Evolutionary conservation across 306 rosid genomes (phyloP).

Genomic region (Cucurbita ficifolia): DNA sequence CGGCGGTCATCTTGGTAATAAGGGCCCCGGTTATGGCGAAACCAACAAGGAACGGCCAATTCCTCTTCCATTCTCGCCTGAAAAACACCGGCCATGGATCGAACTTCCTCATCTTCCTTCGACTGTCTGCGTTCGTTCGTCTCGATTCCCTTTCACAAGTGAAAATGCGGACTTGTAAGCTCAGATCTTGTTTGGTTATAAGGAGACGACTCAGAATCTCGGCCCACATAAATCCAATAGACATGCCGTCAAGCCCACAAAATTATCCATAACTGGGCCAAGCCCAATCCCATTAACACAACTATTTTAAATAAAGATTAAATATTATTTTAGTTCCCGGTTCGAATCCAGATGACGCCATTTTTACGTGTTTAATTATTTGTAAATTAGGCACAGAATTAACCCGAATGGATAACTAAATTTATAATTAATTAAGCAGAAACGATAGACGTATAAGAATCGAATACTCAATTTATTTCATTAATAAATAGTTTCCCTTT

Average conservation of each 20-base stretch:
- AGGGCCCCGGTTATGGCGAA: constrained; percentile 57
- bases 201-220: background rate
- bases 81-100: constrained; percentile 94
- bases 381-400: too few relatives aligned
- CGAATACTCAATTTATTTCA: too few relatives aligned
- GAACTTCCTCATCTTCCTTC: constrained; percentile 32
- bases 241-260: too few relatives aligned
- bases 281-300: background rate
- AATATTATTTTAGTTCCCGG: too few relatives aligned
- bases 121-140: background rate
- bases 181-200: background rate
- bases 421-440: too few relatives aligned
- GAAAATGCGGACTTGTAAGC: background rate
- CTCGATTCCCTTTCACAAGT: background rate
- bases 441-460: too few relatives aligned
- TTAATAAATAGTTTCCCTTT: too few relatives aligned
- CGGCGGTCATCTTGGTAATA: constrained; percentile 59
- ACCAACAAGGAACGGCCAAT: constrained; percentile 83
- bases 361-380: too few relatives aligned
- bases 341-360: too few relatives aligned
- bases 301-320: too few relatives aligned
- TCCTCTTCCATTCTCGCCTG: constrained; percentile 75
- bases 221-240: background rate
- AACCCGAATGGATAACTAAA: too few relatives aligned
- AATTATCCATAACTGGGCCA: background rate